Evolutionary conservation across 2,329 filamentous ascomycete genomes (phyloP).

Genomic region (Sordariomycetes sp.): DNA sequence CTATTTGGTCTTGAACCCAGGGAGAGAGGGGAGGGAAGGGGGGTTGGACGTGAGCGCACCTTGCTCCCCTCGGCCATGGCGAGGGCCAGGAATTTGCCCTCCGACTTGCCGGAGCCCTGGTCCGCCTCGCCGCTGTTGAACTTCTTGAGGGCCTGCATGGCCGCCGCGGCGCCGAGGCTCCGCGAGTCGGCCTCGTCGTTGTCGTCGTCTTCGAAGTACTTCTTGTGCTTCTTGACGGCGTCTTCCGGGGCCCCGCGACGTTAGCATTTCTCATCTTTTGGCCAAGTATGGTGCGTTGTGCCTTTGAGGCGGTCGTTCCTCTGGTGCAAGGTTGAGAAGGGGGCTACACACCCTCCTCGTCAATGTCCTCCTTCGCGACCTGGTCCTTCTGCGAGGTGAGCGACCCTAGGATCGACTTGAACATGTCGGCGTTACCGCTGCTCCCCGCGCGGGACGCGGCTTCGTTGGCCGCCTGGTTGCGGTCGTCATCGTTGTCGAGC

Average conservation of each 20-base stretch:
- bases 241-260: constrained; percentile 25
- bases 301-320: not conserved
- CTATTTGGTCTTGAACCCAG: not conserved
- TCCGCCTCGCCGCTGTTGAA: constrained; percentile 51
- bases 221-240: constrained; percentile 64
- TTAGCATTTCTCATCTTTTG: not conserved
- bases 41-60: constrained; percentile 26
- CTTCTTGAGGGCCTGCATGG: constrained; percentile 72
- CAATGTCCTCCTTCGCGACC: constrained; percentile 34
- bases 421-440: constrained; percentile 35
- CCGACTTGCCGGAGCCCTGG: constrained; percentile 15
- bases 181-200: constrained; percentile 34
- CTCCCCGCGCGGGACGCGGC: constrained; percentile 34
- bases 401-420: constrained; percentile 33
- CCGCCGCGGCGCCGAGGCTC: constrained; percentile 61
- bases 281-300: too few species aligned
- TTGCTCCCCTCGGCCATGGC: constrained; percentile 84
- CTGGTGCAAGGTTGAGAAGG: not conserved
- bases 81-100: constrained; percentile 73
- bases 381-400: constrained; percentile 38
- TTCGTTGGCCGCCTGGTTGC: constrained; percentile 34
- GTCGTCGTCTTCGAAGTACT: constrained; percentile 51
- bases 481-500: constrained; percentile 33
- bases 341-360: constrained; percentile 34
- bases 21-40: not conserved